Conservation (phyloP, 805 yeast species). For the Saccharomyces jurei region DNA sequence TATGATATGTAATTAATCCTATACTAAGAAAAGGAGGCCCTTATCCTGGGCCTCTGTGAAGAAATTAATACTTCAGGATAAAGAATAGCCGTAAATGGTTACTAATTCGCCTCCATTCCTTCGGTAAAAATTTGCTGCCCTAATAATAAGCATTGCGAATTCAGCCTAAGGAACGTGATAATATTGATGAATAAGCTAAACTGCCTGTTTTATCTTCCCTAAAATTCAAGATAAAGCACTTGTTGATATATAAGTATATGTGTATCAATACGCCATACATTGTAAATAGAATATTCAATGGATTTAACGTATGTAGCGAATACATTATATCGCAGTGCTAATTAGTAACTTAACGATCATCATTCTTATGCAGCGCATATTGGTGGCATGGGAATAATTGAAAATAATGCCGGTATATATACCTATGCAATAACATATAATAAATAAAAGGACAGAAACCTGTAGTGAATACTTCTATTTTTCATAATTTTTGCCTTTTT, state of each 20-base stretch:
- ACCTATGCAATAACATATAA: background rate
- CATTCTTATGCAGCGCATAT: background rate
- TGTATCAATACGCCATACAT: background rate
- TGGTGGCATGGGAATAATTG: background rate
- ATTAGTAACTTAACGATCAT: background rate
- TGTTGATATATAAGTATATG: background rate
- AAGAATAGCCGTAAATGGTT: background rate
- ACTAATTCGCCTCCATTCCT: background rate
- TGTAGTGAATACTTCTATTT: no score
- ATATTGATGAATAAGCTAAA: background rate
- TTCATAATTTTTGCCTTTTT: slow-evolving; percentile 10
- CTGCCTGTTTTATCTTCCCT: background rate
- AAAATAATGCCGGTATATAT: background rate
- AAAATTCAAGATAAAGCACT: background rate
- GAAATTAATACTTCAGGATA: background rate
- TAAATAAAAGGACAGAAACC: slow-evolving; percentile 1
- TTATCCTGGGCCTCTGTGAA: background rate
- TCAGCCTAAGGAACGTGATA: background rate
- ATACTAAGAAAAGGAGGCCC: background rate
- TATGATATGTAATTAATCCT: background rate
- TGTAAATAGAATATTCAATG: background rate
- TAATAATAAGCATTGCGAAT: background rate
- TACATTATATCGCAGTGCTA: background rate
- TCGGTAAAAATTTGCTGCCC: background rate
- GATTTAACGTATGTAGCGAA: background rate